A percentile compares a stretch with the other conserved stretches of the same genome.
Evolutionary conservation across 495 filamentous ascomycete species (phyloP).

Genomic region (Trichoderma virens): DNA sequence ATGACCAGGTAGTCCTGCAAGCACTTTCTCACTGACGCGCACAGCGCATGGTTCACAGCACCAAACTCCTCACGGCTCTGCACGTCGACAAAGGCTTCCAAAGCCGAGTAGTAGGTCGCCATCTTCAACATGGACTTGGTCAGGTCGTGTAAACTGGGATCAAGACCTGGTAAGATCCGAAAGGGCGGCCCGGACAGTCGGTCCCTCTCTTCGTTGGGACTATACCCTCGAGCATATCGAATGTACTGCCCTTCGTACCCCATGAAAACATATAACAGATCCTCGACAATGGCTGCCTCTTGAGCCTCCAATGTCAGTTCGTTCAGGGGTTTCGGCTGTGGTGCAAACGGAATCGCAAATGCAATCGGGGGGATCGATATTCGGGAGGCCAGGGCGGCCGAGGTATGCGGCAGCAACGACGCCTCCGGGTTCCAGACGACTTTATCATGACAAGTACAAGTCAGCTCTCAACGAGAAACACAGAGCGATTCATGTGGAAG

Average conservation of each 20-base stretch:
- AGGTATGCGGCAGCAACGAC: constrained; percentile 71
- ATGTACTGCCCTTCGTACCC: constrained; percentile 98
- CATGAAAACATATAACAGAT: constrained; percentile 93
- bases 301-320: constrained; percentile 71
- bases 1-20: constrained; percentile 90
- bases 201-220: constrained; percentile 77
- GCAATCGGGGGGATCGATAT: constrained; percentile 78
- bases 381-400: constrained; percentile 79
- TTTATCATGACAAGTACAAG: constrained; percentile 14
- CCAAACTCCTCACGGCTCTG: constrained; percentile 91
- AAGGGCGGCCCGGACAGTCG: constrained; percentile 73
- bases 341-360: constrained; percentile 57
- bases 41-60: constrained; percentile 91
- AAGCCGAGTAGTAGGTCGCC: constrained; percentile 84
- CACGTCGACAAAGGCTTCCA: constrained; percentile 89
- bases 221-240: constrained; percentile 72
- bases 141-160: constrained; percentile 84
- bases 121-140: constrained; percentile 85
- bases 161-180: constrained; percentile 72
- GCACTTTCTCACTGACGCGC: constrained; percentile 82
- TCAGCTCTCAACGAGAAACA: not conserved
- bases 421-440: constrained; percentile 71
- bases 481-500: no score
- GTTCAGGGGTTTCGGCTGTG: constrained; percentile 65
- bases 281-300: constrained; percentile 79